Base-by-base conservation (phyloP, 2,329 filamentous ascomycete genomes). In the Xylariaceae sp. region DNA sequence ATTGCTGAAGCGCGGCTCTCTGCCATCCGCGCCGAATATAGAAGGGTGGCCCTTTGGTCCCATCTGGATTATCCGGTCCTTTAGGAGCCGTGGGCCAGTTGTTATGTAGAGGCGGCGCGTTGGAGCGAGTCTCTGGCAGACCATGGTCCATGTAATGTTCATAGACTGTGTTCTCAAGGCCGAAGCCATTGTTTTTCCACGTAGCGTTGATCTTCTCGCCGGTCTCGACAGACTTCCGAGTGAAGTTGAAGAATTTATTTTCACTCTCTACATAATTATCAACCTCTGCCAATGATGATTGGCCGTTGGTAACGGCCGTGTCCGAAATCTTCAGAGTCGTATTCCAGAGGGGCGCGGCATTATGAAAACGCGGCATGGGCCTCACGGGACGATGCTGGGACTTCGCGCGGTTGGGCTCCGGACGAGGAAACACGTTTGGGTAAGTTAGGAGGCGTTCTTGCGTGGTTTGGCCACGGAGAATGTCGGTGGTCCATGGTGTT, bases 1-100 rank as follows among this genome's bases (percentile, higher is more conserved):
- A 69, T 29, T 71, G 69, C 58, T 79, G 75, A 19, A 79, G 63
- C 16, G 71, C 76, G 7, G 75, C 77, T 42, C 77, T 72, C 40
- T 72, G 69, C 50, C 68, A 69, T 1, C 76, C 77, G 10, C 74
- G 73, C 48, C 73, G 70, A 2, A 47, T 18, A 22, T 60, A 62
- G 44, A 60, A 63, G 21, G 52, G 5, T 15, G 19, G 30, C 12
- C 36, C 56, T 46, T 48, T 56, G 19, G 47, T 18, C 10, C 45
- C 47, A 18, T 48, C 45, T 30, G 49, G 42, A 32, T 51, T 47
- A 21, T 37, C n/a, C 19, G 40, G 19, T 10, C 39, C 22, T 37
- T 7, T 39, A 19, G 47, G 29, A 2, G 29, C 43, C 10, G 3
- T 30, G 26, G 39, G 37, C 10, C 2, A 19, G 26, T 37, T 29